Evolutionary conservation across 1,139 yeast genomes (phyloP).

Genomic region (Hansenula sp.): DNA sequence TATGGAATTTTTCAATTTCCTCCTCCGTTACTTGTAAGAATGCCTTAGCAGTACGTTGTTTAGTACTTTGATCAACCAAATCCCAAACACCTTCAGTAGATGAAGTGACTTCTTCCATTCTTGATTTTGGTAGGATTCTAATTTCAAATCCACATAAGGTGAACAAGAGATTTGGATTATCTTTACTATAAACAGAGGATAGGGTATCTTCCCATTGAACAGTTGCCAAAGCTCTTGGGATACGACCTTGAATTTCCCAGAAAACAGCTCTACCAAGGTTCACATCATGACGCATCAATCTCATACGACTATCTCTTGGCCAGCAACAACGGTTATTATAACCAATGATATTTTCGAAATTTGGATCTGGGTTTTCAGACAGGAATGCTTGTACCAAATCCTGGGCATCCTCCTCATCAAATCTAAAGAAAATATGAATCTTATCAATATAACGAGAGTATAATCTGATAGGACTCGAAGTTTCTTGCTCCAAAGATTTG

Average conservation of each 20-base stretch:
- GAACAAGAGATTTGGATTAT: slow-evolving; percentile 83
- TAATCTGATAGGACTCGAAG: slow-evolving; percentile 67
- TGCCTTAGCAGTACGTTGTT: slow-evolving; percentile 89
- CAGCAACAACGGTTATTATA: slow-evolving; percentile 90
- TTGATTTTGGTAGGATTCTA: slow-evolving; percentile 71
- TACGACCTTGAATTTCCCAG: slow-evolving; percentile 82
- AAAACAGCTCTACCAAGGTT: slow-evolving; percentile 88
- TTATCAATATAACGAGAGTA: slow-evolving; percentile 84
- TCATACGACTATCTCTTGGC: slow-evolving; percentile 93
- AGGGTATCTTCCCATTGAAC: slow-evolving; percentile 79
- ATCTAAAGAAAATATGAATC: slow-evolving; percentile 74
- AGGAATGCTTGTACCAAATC: slow-evolving; percentile 74
- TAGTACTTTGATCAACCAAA: slow-evolving; percentile 62
- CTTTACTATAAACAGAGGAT: slow-evolving; percentile 85
- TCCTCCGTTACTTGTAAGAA: slow-evolving; percentile 77
- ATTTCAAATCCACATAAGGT: slow-evolving; percentile 96
- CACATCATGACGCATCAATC: slow-evolving; percentile 86
- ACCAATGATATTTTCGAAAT: slow-evolving; percentile 80
- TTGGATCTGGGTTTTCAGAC: slow-evolving; percentile 88
- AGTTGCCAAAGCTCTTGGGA: slow-evolving; percentile 72
- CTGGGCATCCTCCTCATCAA: slow-evolving; percentile 67
- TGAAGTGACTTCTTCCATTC: slow-evolving; percentile 49
- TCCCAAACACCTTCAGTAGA: slow-evolving; percentile 90
- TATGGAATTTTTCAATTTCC: slow-evolving; percentile 76
- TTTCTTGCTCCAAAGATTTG: slow-evolving; percentile 53